Conservation (phyloP, 257 asterid species). For the Gardenia jasminoides region DNA sequence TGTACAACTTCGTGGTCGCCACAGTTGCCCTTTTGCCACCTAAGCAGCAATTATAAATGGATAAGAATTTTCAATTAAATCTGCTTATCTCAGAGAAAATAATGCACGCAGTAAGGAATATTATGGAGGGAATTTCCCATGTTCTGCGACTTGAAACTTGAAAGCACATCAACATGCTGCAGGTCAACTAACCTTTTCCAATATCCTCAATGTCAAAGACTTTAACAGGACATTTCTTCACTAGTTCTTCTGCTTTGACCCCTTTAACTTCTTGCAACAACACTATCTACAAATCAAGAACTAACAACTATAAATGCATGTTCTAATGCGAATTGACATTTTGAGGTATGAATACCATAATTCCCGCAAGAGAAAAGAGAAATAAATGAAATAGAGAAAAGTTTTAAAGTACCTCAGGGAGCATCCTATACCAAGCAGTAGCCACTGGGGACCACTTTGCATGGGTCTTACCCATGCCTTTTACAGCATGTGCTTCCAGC, state of each 20-base stretch:
- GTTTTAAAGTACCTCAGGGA: slow-evolving; percentile 70
- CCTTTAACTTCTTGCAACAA: slow-evolving; percentile 71
- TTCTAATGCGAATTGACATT: background rate
- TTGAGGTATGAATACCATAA: background rate
- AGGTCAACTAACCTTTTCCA: slow-evolving; percentile 50
- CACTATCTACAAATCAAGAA: slow-evolving; percentile 46
- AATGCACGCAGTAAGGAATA: too few species aligned
- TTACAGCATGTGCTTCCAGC: slow-evolving; percentile 96
- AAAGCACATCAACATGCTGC: background rate
- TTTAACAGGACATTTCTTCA: slow-evolving; percentile 74
- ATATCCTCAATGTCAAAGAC: slow-evolving; percentile 94
- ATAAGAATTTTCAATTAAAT: background rate
- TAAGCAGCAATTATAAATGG: slow-evolving; percentile 19
- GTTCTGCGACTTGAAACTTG: slow-evolving; percentile 2
- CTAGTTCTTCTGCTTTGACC: slow-evolving; percentile 75
- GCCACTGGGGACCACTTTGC: slow-evolving; percentile 99
- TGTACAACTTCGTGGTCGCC: slow-evolving; percentile 83
- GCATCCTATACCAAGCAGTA: slow-evolving; percentile 99
- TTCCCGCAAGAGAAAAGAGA: background rate
- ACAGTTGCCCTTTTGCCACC: slow-evolving; percentile 72
- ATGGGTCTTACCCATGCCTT: slow-evolving; percentile 91
- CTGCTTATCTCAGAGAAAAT: background rate
- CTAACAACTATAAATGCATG: background rate
- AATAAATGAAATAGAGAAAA: background rate
- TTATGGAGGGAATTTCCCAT: background rate